Percentiles rank a stretch among this genome's conserved stretches.
These are phyloP conservation scores for Lycium ferocissimum DNA, from an alignment of 257 asterid genomes.

Conservation along the genomic window DNA sequence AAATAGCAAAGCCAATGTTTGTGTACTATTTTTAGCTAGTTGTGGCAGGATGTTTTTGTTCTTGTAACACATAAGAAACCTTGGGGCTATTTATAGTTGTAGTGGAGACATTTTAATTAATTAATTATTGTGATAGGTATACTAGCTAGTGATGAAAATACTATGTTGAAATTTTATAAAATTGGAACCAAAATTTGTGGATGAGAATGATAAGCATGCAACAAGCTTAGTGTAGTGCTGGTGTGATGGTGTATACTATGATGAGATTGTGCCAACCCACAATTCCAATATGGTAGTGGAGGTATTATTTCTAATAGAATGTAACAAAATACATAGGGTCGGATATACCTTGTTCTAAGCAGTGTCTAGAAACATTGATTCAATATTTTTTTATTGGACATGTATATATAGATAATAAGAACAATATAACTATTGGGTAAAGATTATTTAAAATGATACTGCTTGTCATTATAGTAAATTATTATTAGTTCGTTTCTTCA, in stretches of 20 bases:
- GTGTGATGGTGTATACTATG: slow-evolving; percentile 12
- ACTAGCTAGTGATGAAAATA: neutral
- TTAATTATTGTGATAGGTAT: no score
- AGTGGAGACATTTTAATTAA: no score
- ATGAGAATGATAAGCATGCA: slow-evolving; percentile 14
- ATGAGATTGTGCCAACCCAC: slow-evolving; percentile 19
- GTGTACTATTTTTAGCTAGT: neutral
- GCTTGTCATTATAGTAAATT: no score
- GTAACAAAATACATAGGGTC: no score
- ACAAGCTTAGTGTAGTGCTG: slow-evolving; percentile 17
- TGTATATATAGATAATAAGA: no score
- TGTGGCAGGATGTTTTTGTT: neutral
- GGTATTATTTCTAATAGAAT: no score
- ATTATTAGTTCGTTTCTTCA: no score
- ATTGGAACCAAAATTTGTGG: slow-evolving; percentile 16
- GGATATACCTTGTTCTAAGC: no score
- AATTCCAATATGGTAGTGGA: slow-evolving; percentile 28
- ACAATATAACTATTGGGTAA: no score
- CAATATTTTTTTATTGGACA: no score
- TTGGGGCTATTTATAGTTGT: slow-evolving; percentile 32
- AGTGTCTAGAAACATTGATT: no score
- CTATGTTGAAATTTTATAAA: neutral
- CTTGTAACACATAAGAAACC: neutral
- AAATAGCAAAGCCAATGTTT: neutral
- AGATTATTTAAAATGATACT: no score